Percentiles rank a stretch among this genome's conserved stretches.
phyloP scores from a whole-genome alignment of 2,329 filamentous ascomycete species.

The Alternaria ethzedia region DNA sequence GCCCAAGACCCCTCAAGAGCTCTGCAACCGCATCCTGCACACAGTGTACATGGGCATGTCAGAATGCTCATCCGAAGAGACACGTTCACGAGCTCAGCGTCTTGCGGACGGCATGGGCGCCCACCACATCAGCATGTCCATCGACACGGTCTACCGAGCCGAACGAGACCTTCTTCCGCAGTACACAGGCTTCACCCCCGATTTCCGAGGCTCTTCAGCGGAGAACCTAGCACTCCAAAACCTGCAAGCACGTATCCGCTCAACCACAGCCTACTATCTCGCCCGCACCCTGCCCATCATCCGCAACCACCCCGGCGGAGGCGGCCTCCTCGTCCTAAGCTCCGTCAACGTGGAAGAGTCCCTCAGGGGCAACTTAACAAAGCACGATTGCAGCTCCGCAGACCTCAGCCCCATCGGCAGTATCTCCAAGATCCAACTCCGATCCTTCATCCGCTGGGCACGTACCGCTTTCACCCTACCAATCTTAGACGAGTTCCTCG shows the following conservation, averaged over 20 bases:
- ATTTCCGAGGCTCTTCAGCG: background rate
- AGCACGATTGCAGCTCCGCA: slow-evolving; percentile 67
- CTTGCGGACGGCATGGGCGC: background rate
- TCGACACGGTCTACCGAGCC: background rate
- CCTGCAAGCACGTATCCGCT: slow-evolving; percentile 53
- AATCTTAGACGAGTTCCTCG: slow-evolving; percentile 69
- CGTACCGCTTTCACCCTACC: slow-evolving; percentile 63
- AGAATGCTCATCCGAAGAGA: slow-evolving; percentile 58
- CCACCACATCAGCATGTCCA: background rate
- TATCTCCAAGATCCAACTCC: slow-evolving; percentile 72
- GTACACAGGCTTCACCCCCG: background rate
- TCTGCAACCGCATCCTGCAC: slow-evolving; percentile 65
- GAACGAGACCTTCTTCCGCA: background rate
- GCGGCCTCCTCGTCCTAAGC: slow-evolving; percentile 71
- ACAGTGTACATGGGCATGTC: slow-evolving; percentile 48
- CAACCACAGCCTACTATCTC: slow-evolving; percentile 71
- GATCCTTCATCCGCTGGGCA: slow-evolving; percentile 70
- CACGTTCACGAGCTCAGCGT: background rate
- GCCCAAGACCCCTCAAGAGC: slow-evolving; percentile 65
- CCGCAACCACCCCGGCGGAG: slow-evolving; percentile 62
- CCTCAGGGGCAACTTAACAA: slow-evolving; percentile 66
- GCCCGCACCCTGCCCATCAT: slow-evolving; percentile 68
- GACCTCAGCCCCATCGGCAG: slow-evolving; percentile 63
- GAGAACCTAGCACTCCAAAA: slow-evolving; percentile 7
- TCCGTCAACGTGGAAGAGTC: slow-evolving; percentile 67